Evolutionary conservation across 768 basidiomycete genomes (phyloP).

Genomic region (Erythrobasidium yunnanense): DNA sequence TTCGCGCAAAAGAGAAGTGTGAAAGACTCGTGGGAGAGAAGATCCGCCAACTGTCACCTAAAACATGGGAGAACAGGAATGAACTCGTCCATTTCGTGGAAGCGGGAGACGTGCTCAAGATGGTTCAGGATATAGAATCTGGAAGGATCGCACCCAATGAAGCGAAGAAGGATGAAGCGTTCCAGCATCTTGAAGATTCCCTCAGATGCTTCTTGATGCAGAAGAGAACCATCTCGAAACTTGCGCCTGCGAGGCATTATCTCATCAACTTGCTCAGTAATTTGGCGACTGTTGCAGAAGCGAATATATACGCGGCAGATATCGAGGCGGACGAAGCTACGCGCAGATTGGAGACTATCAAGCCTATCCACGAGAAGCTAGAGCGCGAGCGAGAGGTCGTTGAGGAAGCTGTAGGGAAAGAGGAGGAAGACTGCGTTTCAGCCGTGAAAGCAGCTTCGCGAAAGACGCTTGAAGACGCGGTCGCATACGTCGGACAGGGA

Average conservation of each 20-base stretch:
- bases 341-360: slow-evolving; percentile 55
- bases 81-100: slow-evolving; percentile 99
- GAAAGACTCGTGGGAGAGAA: slow-evolving; percentile 78
- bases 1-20: slow-evolving; percentile 89
- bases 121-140: slow-evolving; percentile 46
- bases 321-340: slow-evolving; percentile 62
- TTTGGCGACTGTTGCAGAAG: slow-evolving; percentile 69
- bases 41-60: slow-evolving; percentile 82
- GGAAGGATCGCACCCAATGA: slow-evolving; percentile 28
- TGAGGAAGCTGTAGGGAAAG: slow-evolving; percentile 63
- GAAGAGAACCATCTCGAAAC: slow-evolving; percentile 92
- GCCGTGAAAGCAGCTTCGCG: slow-evolving; percentile 51
- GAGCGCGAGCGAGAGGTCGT: slow-evolving; percentile 58
- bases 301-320: slow-evolving; percentile 78
- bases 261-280: slow-evolving; percentile 80
- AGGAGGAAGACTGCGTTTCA: slow-evolving; percentile 65
- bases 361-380: slow-evolving; percentile 83
- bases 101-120: slow-evolving; percentile 53
- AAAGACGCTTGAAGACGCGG: slow-evolving; percentile 53
- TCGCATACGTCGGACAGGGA: slow-evolving; percentile 68
- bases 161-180: slow-evolving; percentile 45
- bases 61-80: slow-evolving; percentile 76
- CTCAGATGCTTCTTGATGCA: slow-evolving; percentile 88
- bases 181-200: slow-evolving; percentile 77
- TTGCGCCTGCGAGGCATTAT: slow-evolving; percentile 84